Evolutionary conservation across 129 eudicot species (phyloP), one percentile per base, ranked within the genome.

Genomic region (Flaveria sonorensis): DNA sequence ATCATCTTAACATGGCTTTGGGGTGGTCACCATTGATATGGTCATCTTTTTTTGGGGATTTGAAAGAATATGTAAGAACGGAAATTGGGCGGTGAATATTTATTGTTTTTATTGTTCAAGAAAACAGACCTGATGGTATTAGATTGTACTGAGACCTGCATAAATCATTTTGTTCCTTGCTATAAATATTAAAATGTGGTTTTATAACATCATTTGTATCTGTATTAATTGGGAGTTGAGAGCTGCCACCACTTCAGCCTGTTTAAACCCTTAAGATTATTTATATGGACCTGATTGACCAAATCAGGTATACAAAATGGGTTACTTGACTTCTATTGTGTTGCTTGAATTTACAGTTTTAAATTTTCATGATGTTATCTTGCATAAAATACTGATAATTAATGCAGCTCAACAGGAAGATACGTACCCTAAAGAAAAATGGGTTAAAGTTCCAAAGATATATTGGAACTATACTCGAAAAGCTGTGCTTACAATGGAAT

Each of bases 401-500:
- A 42, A 63, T 79, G 28, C 70, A 78, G 83, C 52, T 23, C 60
- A 73, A 40, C 69, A 73, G 52, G 83, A 42, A 68, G 77, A 73
- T 40, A 81, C 70, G 57, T 30, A 80, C 21, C 74, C 68, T 40
- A 78, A 84, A 47, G 81, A 70, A 62, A 79, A 46, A 30, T 55
- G 81, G 63, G 83, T 93, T 59, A 93, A 91, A 80, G 96, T 91
- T 68, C 98, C 98, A 39, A 91, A 91, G 77, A 90, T 93, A 82
- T 93, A 93, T 46, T 93, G 98, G 98, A 87, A 87, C 36, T 82
- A 89, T 68, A 93, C 98, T 59, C 92, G 98, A 60, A 89, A 87
- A 79, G 90, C 87, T 32, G 98, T 93, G 70, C 98, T 93, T 50
- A 93, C 98, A 23, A 93, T 91, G 98, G 98, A 93, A 84, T 93